Evolutionary conservation across 1,284 basidiomycete species (phyloP).

Genomic region (Cryptococcus sp.): DNA sequence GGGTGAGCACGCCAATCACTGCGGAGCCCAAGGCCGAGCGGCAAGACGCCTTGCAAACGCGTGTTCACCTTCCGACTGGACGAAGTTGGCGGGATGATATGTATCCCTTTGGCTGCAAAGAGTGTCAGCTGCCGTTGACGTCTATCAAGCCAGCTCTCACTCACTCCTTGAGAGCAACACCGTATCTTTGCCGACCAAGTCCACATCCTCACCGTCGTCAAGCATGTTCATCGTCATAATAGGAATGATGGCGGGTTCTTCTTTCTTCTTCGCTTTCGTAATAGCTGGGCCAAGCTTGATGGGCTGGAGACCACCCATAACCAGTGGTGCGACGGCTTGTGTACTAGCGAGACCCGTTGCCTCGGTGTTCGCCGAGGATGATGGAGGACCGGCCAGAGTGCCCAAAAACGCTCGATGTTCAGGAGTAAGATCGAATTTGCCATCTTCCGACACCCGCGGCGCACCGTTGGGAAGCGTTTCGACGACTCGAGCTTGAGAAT

Average conservation of each 20-base stretch:
- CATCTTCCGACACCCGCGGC: constrained; percentile 24
- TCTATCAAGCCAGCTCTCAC: constrained; percentile 10
- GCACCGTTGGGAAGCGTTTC: constrained; percentile 32
- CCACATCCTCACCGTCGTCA: constrained; percentile 67
- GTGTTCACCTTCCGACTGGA: constrained; percentile 79
- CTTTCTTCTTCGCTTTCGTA: constrained; percentile 33
- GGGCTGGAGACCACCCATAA: constrained; percentile 29
- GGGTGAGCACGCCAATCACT: constrained; percentile 23
- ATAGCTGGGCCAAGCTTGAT: constrained; percentile 42
- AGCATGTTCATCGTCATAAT: constrained; percentile 39
- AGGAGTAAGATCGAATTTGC: constrained; percentile 18
- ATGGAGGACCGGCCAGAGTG: constrained; percentile 29
- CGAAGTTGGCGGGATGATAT: constrained; percentile 78
- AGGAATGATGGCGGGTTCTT: constrained; percentile 42
- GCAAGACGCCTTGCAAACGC: constrained; percentile 5
- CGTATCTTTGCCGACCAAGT: constrained; percentile 55
- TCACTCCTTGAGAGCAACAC: constrained; percentile 51
- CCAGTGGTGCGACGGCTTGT: constrained; percentile 13
- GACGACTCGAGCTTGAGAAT: constrained; percentile 37
- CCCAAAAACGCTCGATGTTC: constrained; percentile 40
- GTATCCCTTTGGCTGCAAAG: constrained; percentile 54
- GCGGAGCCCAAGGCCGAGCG: neutral
- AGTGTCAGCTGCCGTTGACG: constrained; percentile 16
- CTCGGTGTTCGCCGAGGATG: neutral
- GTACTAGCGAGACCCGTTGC: neutral